Evolutionary conservation across 371 early-diverging fungal species (phyloP), one percentile per base, ranked within the genome.

Genomic region (Apophysomyces ossiformis): DNA sequence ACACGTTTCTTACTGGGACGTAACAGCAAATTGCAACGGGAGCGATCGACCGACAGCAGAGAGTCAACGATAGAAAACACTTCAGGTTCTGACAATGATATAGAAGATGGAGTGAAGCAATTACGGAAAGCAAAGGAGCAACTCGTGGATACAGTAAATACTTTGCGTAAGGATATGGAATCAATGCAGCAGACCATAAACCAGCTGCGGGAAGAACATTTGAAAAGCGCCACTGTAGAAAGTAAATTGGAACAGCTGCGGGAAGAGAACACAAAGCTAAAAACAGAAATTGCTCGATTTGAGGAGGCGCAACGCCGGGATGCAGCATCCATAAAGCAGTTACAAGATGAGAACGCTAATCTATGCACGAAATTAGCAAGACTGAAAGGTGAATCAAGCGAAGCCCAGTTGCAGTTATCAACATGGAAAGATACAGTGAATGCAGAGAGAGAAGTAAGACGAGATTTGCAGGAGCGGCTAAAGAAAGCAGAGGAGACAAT

Each of bases 341-440:
- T 50, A 50, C 5, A 50, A 50, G 21, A 26, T 9, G 54, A 50
- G 21, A 50, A 50, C 21, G 21, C 54, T 5, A 11, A 50, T 18
- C 21, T 50, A 11, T 21, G 21, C 9, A 32, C 21, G 54, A 16
- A 26, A 11, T 11, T 50, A 26, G 54, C 21, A 16, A 16, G 54
- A 21, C 1, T 50, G 21, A 50, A 4, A 26, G 54, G 54, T 18
- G 54, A 50, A 21, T 9, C 7, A 9, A 50, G 54, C 21, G 54
- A 50, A 50, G 11, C 54, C 35, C 16, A 32, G 21, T 50, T 21
- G 1, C 54, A 50, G 54, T 18, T 50, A 8, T 6, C 54, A 18
- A 50, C 54, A 21, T 50, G 54, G 54, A 50, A 50, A 50, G 54
- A 50, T 21, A 9, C 21, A 21, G 54, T 50, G 54, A 9, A 50